Conservation (phyloP, 768 basidiomycete species). For the Leccinum sublutescens region DNA sequence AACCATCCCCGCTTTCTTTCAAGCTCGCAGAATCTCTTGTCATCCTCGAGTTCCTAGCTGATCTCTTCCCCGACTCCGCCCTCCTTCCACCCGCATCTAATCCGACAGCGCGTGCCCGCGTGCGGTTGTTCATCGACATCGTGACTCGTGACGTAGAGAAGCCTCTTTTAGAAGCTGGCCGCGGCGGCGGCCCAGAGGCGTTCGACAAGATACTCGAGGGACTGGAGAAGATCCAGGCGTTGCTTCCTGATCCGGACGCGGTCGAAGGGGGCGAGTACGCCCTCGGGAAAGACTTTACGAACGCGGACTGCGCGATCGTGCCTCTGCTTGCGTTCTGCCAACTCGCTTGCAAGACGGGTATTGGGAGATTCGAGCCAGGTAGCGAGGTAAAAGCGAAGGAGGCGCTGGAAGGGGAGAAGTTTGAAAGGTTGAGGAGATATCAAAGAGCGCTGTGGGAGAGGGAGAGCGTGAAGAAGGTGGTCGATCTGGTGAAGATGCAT, state of each 20-base stretch:
- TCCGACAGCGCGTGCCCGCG: background rate
- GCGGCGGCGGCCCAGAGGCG: background rate
- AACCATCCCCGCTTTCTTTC: background rate
- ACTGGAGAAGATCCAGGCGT: constrained; percentile 4
- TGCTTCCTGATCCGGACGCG: constrained; percentile 36
- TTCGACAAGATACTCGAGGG: background rate
- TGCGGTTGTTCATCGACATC: background rate
- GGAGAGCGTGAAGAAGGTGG: constrained; percentile 12
- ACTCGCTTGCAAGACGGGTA: constrained; percentile 42
- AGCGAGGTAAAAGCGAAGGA: constrained; percentile 44
- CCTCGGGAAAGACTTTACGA: constrained; percentile 46
- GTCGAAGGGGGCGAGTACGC: constrained; percentile 40
- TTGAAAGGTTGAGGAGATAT: constrained; percentile 49
- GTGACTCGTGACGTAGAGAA: background rate
- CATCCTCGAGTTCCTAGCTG: background rate
- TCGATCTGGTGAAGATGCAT: constrained; percentile 7
- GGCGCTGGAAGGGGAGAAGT: constrained; percentile 42
- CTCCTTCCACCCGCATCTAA: background rate
- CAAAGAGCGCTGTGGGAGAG: constrained; percentile 44
- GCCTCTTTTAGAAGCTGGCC: background rate
- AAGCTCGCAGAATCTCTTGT: background rate
- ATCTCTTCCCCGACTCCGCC: background rate
- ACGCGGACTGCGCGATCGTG: constrained; percentile 56
- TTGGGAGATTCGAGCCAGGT: constrained; percentile 49
- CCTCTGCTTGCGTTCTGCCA: constrained; percentile 47